Evolutionary conservation across 78 protist genomes (phyloP), one percentile per base, ranked within the genome.

Genomic region (Monocercomonoides exilis): DNA sequence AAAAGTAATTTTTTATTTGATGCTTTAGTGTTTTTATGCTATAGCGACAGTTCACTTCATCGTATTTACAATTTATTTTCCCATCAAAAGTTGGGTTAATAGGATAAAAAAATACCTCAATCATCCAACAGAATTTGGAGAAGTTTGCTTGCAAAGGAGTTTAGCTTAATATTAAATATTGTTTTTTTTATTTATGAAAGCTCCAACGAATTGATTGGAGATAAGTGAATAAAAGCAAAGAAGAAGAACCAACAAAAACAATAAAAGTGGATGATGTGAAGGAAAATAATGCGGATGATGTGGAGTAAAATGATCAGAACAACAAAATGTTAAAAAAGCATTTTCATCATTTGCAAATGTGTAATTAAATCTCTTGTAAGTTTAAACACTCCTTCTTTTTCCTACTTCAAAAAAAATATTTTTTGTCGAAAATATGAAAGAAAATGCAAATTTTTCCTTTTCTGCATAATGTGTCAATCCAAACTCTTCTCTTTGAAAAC

Each of bases 401-500:
- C 91, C 87, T 21, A 3, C 2, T 77, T 5, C 29, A 34, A 84
- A 64, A 43, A 38, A n/a, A 77, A 3, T 63, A 82, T 90, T 5
- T 34, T 0, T 85, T 21, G 77, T 2, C 38, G 6, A 43, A n/a
- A 85, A 35, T 4, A 88, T 4, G 21, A 35, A 6, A 11, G n/a
- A 32, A 86, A 85, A 43, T 86, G 91, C 1, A 38, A 21, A 6
- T 88, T 1, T 43, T n/a, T 84, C 44, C 6, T 88, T 45, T 45
- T 43, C 77, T 6, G 42, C 2, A 1, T 85, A 41, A 29, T 90
- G 44, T 42, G 87, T 90, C 77, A 77, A 85, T 0, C 94, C 97
- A 11, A n/a, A n/a, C n/a, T n/a, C n/a, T n/a, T n/a, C n/a, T n/a
- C n/a, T n/a, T n/a, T n/a, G n/a, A n/a, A n/a, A n/a, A n/a, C n/a